Conservation (phyloP, 805 yeast species). For the Candida dendrica region DNA sequence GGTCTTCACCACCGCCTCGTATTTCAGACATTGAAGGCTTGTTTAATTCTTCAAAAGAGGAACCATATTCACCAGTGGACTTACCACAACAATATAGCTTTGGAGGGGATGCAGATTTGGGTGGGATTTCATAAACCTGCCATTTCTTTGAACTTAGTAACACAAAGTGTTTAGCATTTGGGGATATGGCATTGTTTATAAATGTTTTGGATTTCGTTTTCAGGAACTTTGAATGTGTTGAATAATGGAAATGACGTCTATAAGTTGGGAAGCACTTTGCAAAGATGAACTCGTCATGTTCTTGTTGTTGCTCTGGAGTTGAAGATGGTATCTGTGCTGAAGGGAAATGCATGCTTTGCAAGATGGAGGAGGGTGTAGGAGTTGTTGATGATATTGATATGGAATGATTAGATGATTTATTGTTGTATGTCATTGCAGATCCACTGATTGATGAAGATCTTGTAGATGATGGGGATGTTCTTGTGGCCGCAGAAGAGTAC, state of each 20-base stretch:
- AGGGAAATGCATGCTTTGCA: not conserved
- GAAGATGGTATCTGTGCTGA: conserved; percentile 6
- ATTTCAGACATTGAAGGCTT: conserved; percentile 14
- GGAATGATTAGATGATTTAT: conserved; percentile 5
- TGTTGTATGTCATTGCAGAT: not conserved
- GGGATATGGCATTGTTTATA: conserved; percentile 54
- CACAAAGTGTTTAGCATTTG: conserved; percentile 58
- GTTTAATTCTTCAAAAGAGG: conserved; percentile 32
- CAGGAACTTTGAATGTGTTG: conserved; percentile 45
- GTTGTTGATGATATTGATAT: conserved; percentile 2
- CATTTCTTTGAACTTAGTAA: conserved; percentile 62
- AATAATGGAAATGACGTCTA: conserved; percentile 50
- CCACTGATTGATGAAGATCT: conserved; percentile 3
- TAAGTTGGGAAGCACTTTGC: conserved; percentile 80
- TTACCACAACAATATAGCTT: conserved; percentile 58
- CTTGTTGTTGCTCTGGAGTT: conserved; percentile 10
- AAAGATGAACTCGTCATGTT: conserved; percentile 55
- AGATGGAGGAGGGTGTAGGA: not conserved
- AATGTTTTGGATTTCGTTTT: conserved; percentile 40
- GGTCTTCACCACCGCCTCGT: conserved; percentile 10
- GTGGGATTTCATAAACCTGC: conserved; percentile 59
- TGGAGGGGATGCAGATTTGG: conserved; percentile 45
- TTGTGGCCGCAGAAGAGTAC: not conserved
- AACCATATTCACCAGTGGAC: conserved; percentile 62
- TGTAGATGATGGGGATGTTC: not conserved